Evolutionary conservation across 2,329 filamentous ascomycete species (phyloP).

Genomic region (Aspergillus carbonarius): DNA sequence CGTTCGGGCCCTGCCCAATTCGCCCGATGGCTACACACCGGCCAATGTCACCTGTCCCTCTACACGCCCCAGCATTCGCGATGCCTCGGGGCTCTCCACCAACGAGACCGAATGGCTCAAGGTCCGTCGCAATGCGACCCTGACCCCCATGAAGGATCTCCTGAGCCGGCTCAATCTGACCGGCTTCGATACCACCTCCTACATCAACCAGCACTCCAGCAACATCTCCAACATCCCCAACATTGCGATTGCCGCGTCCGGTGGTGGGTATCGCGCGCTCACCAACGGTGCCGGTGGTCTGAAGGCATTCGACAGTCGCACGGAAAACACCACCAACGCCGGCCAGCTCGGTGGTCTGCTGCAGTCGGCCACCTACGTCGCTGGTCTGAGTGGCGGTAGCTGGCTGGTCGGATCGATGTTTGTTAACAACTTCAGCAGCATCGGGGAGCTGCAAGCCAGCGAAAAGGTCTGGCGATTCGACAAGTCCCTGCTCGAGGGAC

Average conservation of each 20-base stretch:
- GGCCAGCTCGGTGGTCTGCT: slow-evolving; percentile 78
- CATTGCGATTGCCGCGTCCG: slow-evolving; percentile 75
- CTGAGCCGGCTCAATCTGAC: slow-evolving; percentile 66
- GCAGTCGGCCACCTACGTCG: slow-evolving; percentile 76
- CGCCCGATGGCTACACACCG: slow-evolving; percentile 71
- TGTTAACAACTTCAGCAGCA: slow-evolving; percentile 72
- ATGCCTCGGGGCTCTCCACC: slow-evolving; percentile 61
- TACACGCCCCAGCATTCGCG: slow-evolving; percentile 66
- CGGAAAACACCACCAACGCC: slow-evolving; percentile 56
- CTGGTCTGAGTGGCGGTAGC: slow-evolving; percentile 77
- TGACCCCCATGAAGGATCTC: slow-evolving; percentile 72
- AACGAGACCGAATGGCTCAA: slow-evolving; percentile 74
- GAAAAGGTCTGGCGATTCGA: slow-evolving; percentile 61
- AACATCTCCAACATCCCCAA: slow-evolving; percentile 62
- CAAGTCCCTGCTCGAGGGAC: slow-evolving; percentile 61
- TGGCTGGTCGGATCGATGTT: slow-evolving; percentile 84
- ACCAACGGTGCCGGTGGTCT: slow-evolving; percentile 78
- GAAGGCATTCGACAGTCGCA: slow-evolving; percentile 75
- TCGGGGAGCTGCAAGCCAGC: slow-evolving; percentile 34
- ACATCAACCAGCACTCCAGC: slow-evolving; percentile 60
- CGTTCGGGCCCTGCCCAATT: slow-evolving; percentile 51
- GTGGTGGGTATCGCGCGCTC: slow-evolving; percentile 84
- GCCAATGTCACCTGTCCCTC: slow-evolving; percentile 66
- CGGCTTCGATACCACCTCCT: slow-evolving; percentile 68
- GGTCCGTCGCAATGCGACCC: slow-evolving; percentile 68